A percentile compares a stretch with the other conserved stretches of the same genome.
phyloP scores from a whole-genome alignment of 1,284 basidiomycete species.

The Coniferiporia sulphurascens region DNA sequence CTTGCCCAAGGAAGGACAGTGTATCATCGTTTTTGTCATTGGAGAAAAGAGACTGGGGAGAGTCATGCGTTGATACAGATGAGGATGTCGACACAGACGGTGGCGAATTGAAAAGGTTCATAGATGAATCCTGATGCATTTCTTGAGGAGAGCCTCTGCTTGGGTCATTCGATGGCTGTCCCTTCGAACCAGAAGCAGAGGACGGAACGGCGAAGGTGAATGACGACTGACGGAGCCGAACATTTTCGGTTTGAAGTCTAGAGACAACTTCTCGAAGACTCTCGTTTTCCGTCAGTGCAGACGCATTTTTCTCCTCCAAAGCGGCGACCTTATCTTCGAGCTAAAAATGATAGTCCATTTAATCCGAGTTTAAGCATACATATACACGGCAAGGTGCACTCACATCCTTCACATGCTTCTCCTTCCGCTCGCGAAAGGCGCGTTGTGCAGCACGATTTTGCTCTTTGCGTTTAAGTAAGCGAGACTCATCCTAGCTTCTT shows the following conservation, averaged over 20 bases:
- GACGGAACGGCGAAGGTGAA: slow-evolving; percentile 72
- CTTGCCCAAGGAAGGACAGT: slow-evolving; percentile 60
- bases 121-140: slow-evolving; percentile 20
- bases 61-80: slow-evolving; percentile 29
- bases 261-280: slow-evolving; percentile 73
- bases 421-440: slow-evolving; percentile 82
- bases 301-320: slow-evolving; percentile 71
- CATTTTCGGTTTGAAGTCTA: slow-evolving; percentile 75
- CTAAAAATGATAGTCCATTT: slow-evolving; percentile 34
- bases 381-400: slow-evolving; percentile 29
- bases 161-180: slow-evolving; percentile 18
- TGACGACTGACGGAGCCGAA: slow-evolving; percentile 62
- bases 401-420: slow-evolving; percentile 85
- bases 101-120: slow-evolving; percentile 19
- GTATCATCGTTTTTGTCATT: slow-evolving; percentile 53
- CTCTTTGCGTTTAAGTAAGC: slow-evolving; percentile 77
- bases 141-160: slow-evolving; percentile 20
- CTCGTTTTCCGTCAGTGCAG: slow-evolving; percentile 63
- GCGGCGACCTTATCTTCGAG: slow-evolving; percentile 79
- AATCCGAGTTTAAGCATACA: neutral
- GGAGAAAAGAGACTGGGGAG: slow-evolving; percentile 24
- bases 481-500: slow-evolving; percentile 55
- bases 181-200: slow-evolving; percentile 8
- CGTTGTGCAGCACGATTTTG: slow-evolving; percentile 84
- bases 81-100: slow-evolving; percentile 27